These are phyloP conservation scores for Triadica sebifera DNA, from an alignment of 345 rosid genomes.

Conservation along the genomic window DNA sequence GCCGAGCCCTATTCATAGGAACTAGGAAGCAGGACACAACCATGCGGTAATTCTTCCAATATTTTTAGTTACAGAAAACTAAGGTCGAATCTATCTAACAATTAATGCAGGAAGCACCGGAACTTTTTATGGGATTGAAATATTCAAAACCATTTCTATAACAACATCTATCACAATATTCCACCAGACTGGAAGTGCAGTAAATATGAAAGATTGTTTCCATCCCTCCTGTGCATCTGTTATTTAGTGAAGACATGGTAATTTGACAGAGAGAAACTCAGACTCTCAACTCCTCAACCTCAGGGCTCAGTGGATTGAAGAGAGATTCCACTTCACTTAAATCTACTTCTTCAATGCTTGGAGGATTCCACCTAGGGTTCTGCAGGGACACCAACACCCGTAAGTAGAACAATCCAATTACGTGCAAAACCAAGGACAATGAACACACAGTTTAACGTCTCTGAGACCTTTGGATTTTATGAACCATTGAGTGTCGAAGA, in stretches of 20 bases:
- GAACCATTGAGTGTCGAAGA: background rate
- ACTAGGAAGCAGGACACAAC: too few relatives aligned
- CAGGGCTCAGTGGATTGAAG: constrained; percentile 56
- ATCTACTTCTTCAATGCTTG: constrained; percentile 62
- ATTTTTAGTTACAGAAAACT: too few relatives aligned
- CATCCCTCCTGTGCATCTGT: background rate
- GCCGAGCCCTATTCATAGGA: too few relatives aligned
- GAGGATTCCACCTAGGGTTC: constrained; percentile 87
- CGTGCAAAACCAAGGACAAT: background rate
- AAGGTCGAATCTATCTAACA: too few relatives aligned
- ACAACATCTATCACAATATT: background rate
- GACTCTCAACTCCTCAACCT: constrained; percentile 51
- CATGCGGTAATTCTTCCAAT: too few relatives aligned
- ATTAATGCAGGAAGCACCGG: background rate
- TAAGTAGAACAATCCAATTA: background rate
- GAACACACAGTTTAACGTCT: background rate
- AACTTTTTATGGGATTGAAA: background rate
- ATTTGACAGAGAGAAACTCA: constrained; percentile 18
- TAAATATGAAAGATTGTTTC: background rate
- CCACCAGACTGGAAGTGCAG: background rate
- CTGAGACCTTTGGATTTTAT: background rate
- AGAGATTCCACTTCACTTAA: constrained; percentile 61
- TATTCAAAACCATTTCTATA: background rate
- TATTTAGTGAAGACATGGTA: background rate
- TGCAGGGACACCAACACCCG: constrained; percentile 32